A percentile compares a stretch with the other conserved stretches of the same genome.
Evolutionary conservation across 202 grass and related monocot genomes (phyloP).

Genomic region (Sporobolus alterniflorus): DNA sequence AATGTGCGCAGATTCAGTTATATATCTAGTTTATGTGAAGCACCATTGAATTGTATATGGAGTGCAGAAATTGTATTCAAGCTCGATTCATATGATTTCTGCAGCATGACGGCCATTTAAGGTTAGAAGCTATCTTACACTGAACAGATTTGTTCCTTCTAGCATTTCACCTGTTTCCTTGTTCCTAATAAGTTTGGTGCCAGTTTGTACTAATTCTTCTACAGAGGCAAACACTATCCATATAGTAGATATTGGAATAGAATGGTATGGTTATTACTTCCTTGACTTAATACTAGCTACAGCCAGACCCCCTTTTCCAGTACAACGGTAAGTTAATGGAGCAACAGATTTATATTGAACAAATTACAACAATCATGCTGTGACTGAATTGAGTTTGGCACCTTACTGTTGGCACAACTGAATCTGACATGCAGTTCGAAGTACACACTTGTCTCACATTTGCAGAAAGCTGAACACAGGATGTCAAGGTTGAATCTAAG

Average conservation of each 20-base stretch:
- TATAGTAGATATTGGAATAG: not conserved
- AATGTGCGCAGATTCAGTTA: not conserved
- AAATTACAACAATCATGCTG: not conserved
- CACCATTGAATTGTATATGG: not conserved
- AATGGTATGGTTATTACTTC: not conserved
- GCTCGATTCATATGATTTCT: not conserved
- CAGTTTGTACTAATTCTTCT: not conserved
- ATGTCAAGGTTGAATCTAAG: slow-evolving; percentile 44
- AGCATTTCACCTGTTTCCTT: not conserved
- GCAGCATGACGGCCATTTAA: slow-evolving; percentile 94
- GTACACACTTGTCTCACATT: not conserved
- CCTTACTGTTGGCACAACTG: not conserved
- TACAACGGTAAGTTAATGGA: not conserved
- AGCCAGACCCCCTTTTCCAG: not conserved
- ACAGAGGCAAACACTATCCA: not conserved
- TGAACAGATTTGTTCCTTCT: slow-evolving; percentile 71
- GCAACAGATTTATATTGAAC: not conserved
- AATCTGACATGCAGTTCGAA: not conserved
- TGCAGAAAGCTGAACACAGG: slow-evolving; percentile 84
- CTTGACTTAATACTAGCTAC: not conserved
- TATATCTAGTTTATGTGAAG: not conserved
- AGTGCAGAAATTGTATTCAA: not conserved
- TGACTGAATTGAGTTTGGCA: not conserved
- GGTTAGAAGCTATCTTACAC: slow-evolving; percentile 87
- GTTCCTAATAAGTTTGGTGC: not conserved